Conservation (phyloP, 2,329 filamentous ascomycete species). For the Aspergillus pseudoviridinutans region DNA sequence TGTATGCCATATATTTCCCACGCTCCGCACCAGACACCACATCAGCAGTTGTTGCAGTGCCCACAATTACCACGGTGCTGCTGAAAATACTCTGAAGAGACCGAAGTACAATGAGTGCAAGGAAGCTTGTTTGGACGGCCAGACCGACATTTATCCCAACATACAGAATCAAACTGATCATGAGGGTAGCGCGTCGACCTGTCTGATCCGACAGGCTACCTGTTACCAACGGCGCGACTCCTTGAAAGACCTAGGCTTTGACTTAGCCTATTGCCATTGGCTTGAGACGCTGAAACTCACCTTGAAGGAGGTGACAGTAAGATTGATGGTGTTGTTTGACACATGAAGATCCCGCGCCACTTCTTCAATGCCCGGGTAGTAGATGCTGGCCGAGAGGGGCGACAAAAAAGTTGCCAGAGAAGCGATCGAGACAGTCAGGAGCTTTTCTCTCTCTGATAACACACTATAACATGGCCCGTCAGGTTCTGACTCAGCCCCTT, state of each 20-base stretch:
- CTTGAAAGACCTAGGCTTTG: slow-evolving; percentile 19
- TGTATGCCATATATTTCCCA: slow-evolving; percentile 27
- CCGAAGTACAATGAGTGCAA: slow-evolving; percentile 26
- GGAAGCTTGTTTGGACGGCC: slow-evolving; percentile 26
- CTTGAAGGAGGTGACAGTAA: slow-evolving; percentile 7
- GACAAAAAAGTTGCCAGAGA: slow-evolving; percentile 52
- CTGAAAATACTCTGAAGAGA: slow-evolving; percentile 28
- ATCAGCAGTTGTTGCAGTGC: slow-evolving; percentile 30
- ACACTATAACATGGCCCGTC: neutral
- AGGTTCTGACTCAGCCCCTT: neutral
- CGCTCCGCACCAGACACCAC: slow-evolving; percentile 28
- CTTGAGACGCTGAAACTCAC: neutral
- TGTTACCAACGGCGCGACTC: slow-evolving; percentile 28
- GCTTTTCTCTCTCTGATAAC: slow-evolving; percentile 31
- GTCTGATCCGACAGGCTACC: slow-evolving; percentile 28
- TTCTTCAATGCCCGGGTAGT: slow-evolving; percentile 44
- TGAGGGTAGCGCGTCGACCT: slow-evolving; percentile 29
- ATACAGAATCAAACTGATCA: slow-evolving; percentile 26
- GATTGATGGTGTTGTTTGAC: slow-evolving; percentile 3
- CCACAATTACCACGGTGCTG: slow-evolving; percentile 25
- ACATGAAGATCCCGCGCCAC: slow-evolving; percentile 28
- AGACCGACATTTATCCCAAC: slow-evolving; percentile 30
- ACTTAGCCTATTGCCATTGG: neutral
- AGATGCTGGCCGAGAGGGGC: slow-evolving; percentile 51
- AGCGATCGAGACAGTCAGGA: slow-evolving; percentile 47